Evolutionary conservation across 352 stramenopile species (phyloP), one percentile per base, ranked within the genome.

Genomic region (Lagenidium sp.): DNA sequence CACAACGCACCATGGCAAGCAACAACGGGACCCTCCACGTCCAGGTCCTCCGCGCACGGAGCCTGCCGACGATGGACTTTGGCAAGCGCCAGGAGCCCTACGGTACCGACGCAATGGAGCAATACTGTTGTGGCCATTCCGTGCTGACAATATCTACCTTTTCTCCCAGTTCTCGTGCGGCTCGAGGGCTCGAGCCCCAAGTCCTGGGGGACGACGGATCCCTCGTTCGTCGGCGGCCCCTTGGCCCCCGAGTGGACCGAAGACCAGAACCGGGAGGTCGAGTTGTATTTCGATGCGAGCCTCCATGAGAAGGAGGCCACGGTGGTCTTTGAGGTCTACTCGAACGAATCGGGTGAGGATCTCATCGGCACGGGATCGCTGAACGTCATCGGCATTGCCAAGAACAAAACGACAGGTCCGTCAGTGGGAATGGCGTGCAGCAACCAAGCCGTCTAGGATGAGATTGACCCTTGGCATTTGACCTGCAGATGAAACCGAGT

Each of bases 31-130:
- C 72, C 23, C 73, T 91, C 36, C 76, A 91, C 52, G 71, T 91
- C 31, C 75, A 65, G 39, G 74, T 88, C 50, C 44, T 88, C 36
- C 61, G 55, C 25, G 76, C 70, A 24, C 52, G 51, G 19, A 80
- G 77, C 47, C 49, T 88, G 44, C 72, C 77, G 20, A 81, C 64
- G 16, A 77, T 91, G 65, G 71, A 87, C 62, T 87, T 84, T 54
- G 72, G 73, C 57, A 85, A 84, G 47, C 79, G 75, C 53, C 75
- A 88, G 47, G 72, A 88, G 51, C 79, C 79, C 2, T 72, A 87
- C 32, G 78, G 75, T 88, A 42, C 20, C 40, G 23, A n/a, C n/a
- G n/a, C n/a, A n/a, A n/a, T n/a, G n/a, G n/a, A n/a, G n/a, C n/a
- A 29, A 39, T 37, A 59, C 35, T 41, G 23, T 39, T 28, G 34